Percentiles rank a stretch among this genome's conserved stretches.
These are phyloP conservation scores for Pseudogymnoascus sp. DNA, from an alignment of 2,329 filamentous ascomycete species.

Conservation along the genomic window DNA sequence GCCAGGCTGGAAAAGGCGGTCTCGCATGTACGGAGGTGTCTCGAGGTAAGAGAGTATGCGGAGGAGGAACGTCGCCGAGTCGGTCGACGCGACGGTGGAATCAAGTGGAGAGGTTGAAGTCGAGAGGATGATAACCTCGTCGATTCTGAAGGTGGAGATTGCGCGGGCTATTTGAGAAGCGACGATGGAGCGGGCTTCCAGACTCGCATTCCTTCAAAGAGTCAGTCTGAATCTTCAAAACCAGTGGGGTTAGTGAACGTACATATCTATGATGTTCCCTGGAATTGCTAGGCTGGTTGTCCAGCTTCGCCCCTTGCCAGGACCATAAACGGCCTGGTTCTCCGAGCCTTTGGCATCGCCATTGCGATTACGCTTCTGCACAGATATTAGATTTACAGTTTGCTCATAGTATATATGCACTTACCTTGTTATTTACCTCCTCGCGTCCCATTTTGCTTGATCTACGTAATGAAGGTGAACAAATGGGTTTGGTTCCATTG, in stretches of 20 bases:
- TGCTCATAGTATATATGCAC: neutral
- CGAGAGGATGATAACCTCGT: slow-evolving; percentile 77
- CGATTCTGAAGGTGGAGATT: slow-evolving; percentile 73
- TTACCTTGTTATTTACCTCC: neutral
- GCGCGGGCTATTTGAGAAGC: slow-evolving; percentile 74
- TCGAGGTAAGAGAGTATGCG: slow-evolving; percentile 78
- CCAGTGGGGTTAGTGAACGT: slow-evolving; percentile 23
- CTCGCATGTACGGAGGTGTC: slow-evolving; percentile 74
- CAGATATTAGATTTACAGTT: neutral
- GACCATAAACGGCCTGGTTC: slow-evolving; percentile 54
- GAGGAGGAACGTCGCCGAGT: slow-evolving; percentile 72
- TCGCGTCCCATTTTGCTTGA: neutral
- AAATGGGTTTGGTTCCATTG: neutral
- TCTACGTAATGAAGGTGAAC: neutral
- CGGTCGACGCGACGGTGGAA: slow-evolving; percentile 34
- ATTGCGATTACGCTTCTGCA: slow-evolving; percentile 30
- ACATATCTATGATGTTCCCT: slow-evolving; percentile 72
- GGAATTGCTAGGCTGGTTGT: slow-evolving; percentile 74
- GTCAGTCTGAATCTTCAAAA: neutral
- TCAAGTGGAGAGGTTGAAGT: slow-evolving; percentile 22
- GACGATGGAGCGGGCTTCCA: slow-evolving; percentile 65
- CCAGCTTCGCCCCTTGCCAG: slow-evolving; percentile 56
- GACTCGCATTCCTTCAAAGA: slow-evolving; percentile 10
- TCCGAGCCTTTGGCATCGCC: slow-evolving; percentile 21
- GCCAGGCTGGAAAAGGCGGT: slow-evolving; percentile 55